A percentile compares a stretch with the other conserved stretches of the same genome.
Evolutionary conservation across 768 basidiomycete species (phyloP).

Genomic region (Pleurotus sapidus): DNA sequence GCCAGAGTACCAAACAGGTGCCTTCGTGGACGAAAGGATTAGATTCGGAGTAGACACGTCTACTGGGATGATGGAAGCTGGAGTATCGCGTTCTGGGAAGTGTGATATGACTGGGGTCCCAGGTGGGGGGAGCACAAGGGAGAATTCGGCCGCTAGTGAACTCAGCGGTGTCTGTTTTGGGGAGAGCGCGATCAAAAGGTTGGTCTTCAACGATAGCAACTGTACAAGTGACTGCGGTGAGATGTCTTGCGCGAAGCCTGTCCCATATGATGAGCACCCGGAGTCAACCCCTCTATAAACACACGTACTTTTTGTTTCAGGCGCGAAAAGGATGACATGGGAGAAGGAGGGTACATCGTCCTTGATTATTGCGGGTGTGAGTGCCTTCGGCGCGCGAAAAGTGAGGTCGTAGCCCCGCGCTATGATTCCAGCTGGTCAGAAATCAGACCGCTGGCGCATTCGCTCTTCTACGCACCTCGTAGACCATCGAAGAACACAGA

Average conservation of each 20-base stretch:
- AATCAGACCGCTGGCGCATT: neutral
- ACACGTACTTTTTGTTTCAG: constrained; percentile 78
- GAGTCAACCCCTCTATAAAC: neutral
- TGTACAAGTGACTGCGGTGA: constrained; percentile 78
- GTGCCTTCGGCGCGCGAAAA: constrained; percentile 81
- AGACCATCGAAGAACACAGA: constrained; percentile 81
- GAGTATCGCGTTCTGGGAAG: constrained; percentile 72
- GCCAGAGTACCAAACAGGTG: constrained; percentile 78
- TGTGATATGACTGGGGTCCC: constrained; percentile 83
- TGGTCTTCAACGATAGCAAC: constrained; percentile 68
- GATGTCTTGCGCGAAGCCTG: constrained; percentile 72
- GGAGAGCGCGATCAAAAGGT: constrained; percentile 82
- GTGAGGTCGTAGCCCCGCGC: constrained; percentile 84
- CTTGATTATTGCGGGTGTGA: constrained; percentile 59
- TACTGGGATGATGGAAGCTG: constrained; percentile 65
- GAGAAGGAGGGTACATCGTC: constrained; percentile 75
- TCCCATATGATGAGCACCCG: constrained; percentile 6
- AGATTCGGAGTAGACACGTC: constrained; percentile 37
- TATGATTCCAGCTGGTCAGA: constrained; percentile 23
- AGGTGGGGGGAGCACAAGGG: constrained; percentile 82
- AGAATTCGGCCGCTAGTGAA: constrained; percentile 88
- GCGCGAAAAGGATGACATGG: constrained; percentile 85
- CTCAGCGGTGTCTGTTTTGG: constrained; percentile 71
- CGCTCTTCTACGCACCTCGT: constrained; percentile 45
- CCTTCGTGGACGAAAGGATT: constrained; percentile 43